Evolutionary conservation across 2,329 filamentous ascomycete genomes (phyloP), one percentile per base, ranked within the genome.

Genomic region (Colletotrichum spaethianum): DNA sequence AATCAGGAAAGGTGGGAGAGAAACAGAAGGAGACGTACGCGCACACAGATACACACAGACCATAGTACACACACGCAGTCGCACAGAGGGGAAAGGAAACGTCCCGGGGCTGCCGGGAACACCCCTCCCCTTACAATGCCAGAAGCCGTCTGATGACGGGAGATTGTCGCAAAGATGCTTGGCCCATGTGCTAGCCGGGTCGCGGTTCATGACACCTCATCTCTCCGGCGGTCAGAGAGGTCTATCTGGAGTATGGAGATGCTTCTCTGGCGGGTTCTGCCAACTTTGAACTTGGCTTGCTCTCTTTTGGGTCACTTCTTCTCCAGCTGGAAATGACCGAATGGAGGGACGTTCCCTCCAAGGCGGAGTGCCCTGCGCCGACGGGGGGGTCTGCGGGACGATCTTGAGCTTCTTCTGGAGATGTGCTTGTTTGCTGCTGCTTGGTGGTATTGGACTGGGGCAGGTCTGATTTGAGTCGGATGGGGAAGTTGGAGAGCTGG

Each of bases 91-190:
- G 18, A 44, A 48, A 20, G 44, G 26, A 38, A 50, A 65, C 52
- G 48, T 44, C 28, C 62, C 31, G 50, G 62, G 23, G 36, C 38
- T 33, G 31, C 28, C 48, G 50, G 50, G 62, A 31, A 33, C 26
- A 46, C 38, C 44, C 31, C 42, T 26, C 56, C 31, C 50, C 48
- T n/a, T 31, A n/a, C 44, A 68, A 69, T 63, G 65, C 53, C 53
- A 48, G 52, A 59, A 55, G 11, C 68, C 68, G 68, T 67, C 68
- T 60, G 69, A 72, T 72, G 69, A 69, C 69, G 69, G 59, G 69
- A 68, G 59, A 69, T 60, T 48, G 59, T 64, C 65, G 69, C 59
- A 63, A 52, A 52, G 57, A 53, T 55, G 69, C 65, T 23, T 36
- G 59, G 59, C n/a, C 20, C 40, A 33, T 44, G 26, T 36, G 28